Conservation (phyloP, 495 filamentous ascomycete species). For the Pyronema omphalodes region DNA sequence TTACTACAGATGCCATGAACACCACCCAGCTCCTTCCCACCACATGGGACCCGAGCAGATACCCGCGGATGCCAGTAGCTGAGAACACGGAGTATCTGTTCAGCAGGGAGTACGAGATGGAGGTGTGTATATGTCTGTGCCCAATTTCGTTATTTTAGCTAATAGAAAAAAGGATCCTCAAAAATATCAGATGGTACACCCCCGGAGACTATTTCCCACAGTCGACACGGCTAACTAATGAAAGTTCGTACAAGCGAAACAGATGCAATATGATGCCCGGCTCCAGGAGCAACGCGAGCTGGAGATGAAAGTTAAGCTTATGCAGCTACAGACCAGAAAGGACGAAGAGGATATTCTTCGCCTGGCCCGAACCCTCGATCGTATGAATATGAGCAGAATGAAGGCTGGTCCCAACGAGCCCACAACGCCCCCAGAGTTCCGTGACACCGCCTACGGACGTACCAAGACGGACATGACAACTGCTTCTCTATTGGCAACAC, state of each 20-base stretch:
- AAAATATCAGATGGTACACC: slow-evolving; percentile 20
- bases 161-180: slow-evolving; percentile 12
- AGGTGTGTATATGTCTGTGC: slow-evolving; percentile 10
- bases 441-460: slow-evolving; percentile 31
- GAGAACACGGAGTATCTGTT: slow-evolving; percentile 37
- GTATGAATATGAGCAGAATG: slow-evolving; percentile 33
- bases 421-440: slow-evolving; percentile 90
- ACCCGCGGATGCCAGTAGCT: slow-evolving; percentile 25
- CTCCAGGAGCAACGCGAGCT: slow-evolving; percentile 72
- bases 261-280: slow-evolving; percentile 59
- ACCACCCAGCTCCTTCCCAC: slow-evolving; percentile 10
- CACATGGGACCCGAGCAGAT: slow-evolving; percentile 16
- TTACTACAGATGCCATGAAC: slow-evolving; percentile 61
- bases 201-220: not conserved
- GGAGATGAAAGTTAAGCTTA: slow-evolving; percentile 67
- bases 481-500: slow-evolving; percentile 37
- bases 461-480: slow-evolving; percentile 11
- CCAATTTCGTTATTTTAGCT: not conserved
- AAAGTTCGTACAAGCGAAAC: slow-evolving; percentile 74
- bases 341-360: slow-evolving; percentile 67
- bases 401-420: slow-evolving; percentile 65
- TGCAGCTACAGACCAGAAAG: slow-evolving; percentile 61
- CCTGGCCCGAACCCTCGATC: slow-evolving; percentile 57
- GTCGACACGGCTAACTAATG: slow-evolving; percentile 2
- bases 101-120: slow-evolving; percentile 4